Evolutionary conservation across 176 grass and related monocot genomes (phyloP).

Genomic region (Cenchrus americanus): DNA sequence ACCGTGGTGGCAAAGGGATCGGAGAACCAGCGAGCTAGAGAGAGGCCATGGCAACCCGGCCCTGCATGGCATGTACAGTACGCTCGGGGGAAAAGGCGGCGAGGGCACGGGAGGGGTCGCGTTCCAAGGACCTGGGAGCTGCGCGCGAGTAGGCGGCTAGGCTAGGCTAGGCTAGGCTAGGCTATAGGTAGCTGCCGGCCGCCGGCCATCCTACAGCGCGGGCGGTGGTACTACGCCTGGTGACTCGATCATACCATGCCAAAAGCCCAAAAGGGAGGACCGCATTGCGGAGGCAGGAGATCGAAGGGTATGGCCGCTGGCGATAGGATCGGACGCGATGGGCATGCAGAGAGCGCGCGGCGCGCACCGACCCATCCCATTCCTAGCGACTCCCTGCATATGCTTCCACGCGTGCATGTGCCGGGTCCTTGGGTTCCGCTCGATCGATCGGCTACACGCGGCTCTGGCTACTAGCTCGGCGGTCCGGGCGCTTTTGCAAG

Average conservation of each 20-base stretch:
- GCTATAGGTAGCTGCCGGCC: background rate
- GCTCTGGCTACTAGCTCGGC: background rate
- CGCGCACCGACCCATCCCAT: background rate
- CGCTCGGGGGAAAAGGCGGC: background rate
- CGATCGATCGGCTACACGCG: background rate
- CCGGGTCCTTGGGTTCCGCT: constrained; percentile 28
- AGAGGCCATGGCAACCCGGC: background rate
- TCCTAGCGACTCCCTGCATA: background rate
- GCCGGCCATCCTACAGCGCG: no score
- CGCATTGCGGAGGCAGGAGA: no score
- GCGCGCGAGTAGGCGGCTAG: background rate
- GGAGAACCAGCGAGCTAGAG: background rate
- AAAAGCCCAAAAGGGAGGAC: no score
- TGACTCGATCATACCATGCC: no score
- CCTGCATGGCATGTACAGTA: background rate
- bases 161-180: background rate
- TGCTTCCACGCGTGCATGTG: constrained; percentile 31
- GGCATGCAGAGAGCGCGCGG: background rate
- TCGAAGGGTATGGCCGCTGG: background rate
- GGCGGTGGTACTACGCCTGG: no score
- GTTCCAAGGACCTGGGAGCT: constrained; percentile 54
- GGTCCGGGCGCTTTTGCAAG: background rate
- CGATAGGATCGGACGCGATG: constrained; percentile 25
- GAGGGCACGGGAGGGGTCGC: background rate
- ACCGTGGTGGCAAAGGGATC: background rate